Base-by-base conservation (phyloP, 2,329 filamentous ascomycete species). In the Alternaria alternata region DNA sequence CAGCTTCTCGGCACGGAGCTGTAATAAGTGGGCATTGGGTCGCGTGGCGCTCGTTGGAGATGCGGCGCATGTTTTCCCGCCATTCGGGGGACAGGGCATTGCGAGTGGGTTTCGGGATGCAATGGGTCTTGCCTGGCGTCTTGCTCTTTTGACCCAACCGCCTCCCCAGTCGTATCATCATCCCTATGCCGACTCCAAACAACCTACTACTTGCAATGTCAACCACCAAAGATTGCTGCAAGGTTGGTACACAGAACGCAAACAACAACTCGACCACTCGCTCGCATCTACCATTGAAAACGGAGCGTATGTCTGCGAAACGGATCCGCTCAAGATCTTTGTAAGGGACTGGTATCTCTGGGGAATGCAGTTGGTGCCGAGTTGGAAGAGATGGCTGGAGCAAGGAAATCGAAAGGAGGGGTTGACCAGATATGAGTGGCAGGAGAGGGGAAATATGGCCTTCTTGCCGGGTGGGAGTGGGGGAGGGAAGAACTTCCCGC, bases 21-120 rank as follows among this genome's bases (percentile, higher is more conserved):
- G 54, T 22, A 51, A 56, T 14, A 56, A 32, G 16, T 56, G 54
- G 54, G 12, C 44, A 3, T 5, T 39, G 3, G 26, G 32, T 5
- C 43, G 44, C 11, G 54, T 56, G 5, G 18, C 49, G 4, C 18
- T 62, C 7, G 34, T 42, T 9, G 62, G 60, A 11, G 60, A 65
- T 11, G 59, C 62, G 5, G 62, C 62, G 7, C 62, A 65, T 18
- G 60, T 63, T 7, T 63, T 65, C 30, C 62, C 60, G 2, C 62
- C 62, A 4, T 63, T 63, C 43, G 62, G 52, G 1, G 62, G 32
- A 14, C 60, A 63, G 34, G 62, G 62, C 11, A 65, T 65, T 5
- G 56, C 51, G 26, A 30, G 8, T n/a, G 60, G 62, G 5, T 30
- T 65, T 18, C 51, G 60, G 1, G 62, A 65, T 34, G 62, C 62